Evolutionary conservation across 306 rosid genomes (phyloP).

Genomic region (Sindora glabra): DNA sequence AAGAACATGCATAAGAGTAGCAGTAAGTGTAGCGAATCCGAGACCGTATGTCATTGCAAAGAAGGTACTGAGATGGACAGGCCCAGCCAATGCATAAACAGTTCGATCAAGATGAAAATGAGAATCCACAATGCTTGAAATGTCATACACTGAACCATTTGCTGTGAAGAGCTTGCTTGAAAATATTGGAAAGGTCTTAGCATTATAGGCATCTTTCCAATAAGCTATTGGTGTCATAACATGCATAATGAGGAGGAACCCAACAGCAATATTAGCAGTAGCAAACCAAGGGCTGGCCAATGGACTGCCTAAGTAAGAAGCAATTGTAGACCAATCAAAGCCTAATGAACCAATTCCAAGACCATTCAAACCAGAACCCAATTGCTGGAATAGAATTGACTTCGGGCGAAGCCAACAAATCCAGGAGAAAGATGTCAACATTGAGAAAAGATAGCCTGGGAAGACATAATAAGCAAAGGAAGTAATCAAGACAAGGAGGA

Average conservation of each 20-base stretch:
- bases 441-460: conserved; percentile 52
- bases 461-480: conserved; percentile 55
- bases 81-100: conserved; percentile 38
- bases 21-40: conserved; percentile 70
- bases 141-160: conserved; percentile 45
- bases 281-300: conserved; percentile 83
- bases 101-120: conserved; percentile 58
- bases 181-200: conserved; percentile 61
- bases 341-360: conserved; percentile 67
- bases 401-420: conserved; percentile 61
- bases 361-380: conserved; percentile 73
- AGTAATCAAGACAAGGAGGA: conserved; percentile 41
- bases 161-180: conserved; percentile 52
- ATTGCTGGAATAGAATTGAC: conserved; percentile 53
- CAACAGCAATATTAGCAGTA: conserved; percentile 52
- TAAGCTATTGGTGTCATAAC: conserved; percentile 65
- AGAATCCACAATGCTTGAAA: conserved; percentile 44
- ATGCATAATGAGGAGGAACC: conserved; percentile 52
- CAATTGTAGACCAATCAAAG: conserved; percentile 64
- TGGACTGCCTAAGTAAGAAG: conserved; percentile 68
- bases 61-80: conserved; percentile 66
- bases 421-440: conserved; percentile 66
- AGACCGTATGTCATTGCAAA: conserved; percentile 74
- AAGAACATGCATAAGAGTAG: conserved; percentile 67
- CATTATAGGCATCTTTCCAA: conserved; percentile 36